These are phyloP conservation scores for Tetracentron sinense DNA, from an alignment of 164 flowering plant species.

Conservation along the genomic window DNA sequence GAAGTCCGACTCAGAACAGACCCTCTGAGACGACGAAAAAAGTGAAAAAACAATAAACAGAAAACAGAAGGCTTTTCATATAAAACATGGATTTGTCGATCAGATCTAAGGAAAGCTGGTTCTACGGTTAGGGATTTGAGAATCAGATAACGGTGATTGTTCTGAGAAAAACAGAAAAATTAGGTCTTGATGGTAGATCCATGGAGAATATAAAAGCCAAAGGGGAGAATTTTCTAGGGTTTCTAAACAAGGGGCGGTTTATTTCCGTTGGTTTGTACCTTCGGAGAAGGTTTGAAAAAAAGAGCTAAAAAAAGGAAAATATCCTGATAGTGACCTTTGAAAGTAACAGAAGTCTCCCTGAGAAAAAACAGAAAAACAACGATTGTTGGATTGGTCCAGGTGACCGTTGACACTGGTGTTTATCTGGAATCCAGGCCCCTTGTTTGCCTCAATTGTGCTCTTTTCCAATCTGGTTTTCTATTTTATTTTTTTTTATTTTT, in stretches of 20 bases:
- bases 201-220: not conserved
- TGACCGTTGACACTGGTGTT: too few species aligned
- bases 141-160: not conserved
- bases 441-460: too few species aligned
- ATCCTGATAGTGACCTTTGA: too few species aligned
- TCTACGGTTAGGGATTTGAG: not conserved
- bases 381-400: too few species aligned
- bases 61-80: not conserved
- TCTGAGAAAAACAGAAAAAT: not conserved
- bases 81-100: not conserved
- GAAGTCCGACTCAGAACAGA: not conserved
- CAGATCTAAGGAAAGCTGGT: slow-evolving; percentile 6
- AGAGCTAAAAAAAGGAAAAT: not conserved
- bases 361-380: too few species aligned
- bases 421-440: too few species aligned
- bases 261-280: slow-evolving; percentile 3
- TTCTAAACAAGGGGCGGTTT: not conserved
- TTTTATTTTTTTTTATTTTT: too few species aligned
- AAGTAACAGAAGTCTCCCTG: too few species aligned
- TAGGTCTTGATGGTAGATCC: not conserved
- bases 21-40: too few species aligned
- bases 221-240: not conserved
- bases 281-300: not conserved
- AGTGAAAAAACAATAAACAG: not conserved
- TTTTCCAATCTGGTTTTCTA: too few species aligned